These are phyloP conservation scores for Fusarium cyanostomum DNA, from an alignment of 2,329 filamentous ascomycete species.

Conservation along the genomic window DNA sequence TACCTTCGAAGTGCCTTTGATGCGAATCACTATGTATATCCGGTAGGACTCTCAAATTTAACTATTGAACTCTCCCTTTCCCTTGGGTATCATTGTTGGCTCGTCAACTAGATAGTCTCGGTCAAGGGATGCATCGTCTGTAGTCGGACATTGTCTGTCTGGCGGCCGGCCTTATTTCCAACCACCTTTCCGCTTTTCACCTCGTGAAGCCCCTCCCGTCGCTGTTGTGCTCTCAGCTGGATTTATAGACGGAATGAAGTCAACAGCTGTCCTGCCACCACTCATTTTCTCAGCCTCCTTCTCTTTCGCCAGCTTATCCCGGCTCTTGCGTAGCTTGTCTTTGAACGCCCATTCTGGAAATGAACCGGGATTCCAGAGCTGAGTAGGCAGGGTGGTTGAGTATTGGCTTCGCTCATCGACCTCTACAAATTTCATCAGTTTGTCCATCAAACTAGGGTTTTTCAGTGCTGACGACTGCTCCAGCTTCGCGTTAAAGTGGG, in stretches of 20 bases:
- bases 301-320: slow-evolving; percentile 57
- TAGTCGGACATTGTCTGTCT: not conserved
- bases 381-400: slow-evolving; percentile 65
- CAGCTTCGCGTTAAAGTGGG: slow-evolving; percentile 82
- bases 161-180: slow-evolving; percentile 42
- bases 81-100: slow-evolving; percentile 5
- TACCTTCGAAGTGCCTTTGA: slow-evolving; percentile 48
- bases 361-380: slow-evolving; percentile 66
- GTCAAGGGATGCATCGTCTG: not conserved
- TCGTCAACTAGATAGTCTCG: slow-evolving; percentile 5
- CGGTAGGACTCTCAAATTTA: slow-evolving; percentile 20
- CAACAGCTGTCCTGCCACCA: slow-evolving; percentile 55
- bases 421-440: slow-evolving; percentile 74
- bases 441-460: slow-evolving; percentile 77
- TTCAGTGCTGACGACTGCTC: slow-evolving; percentile 72
- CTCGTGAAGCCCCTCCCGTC: slow-evolving; percentile 38
- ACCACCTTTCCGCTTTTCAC: slow-evolving; percentile 48
- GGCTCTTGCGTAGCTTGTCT: slow-evolving; percentile 59
- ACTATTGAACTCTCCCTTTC: slow-evolving; percentile 22
- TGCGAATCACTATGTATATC: slow-evolving; percentile 27
- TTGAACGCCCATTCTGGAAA: slow-evolving; percentile 66
- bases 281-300: slow-evolving; percentile 54
- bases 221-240: slow-evolving; percentile 30
- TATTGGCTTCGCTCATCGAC: slow-evolving; percentile 67
- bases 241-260: slow-evolving; percentile 58